Percentiles rank a stretch among this genome's conserved stretches.
Evolutionary conservation across 441 rosid species (phyloP).

Genomic region (Croton laevigatus): DNA sequence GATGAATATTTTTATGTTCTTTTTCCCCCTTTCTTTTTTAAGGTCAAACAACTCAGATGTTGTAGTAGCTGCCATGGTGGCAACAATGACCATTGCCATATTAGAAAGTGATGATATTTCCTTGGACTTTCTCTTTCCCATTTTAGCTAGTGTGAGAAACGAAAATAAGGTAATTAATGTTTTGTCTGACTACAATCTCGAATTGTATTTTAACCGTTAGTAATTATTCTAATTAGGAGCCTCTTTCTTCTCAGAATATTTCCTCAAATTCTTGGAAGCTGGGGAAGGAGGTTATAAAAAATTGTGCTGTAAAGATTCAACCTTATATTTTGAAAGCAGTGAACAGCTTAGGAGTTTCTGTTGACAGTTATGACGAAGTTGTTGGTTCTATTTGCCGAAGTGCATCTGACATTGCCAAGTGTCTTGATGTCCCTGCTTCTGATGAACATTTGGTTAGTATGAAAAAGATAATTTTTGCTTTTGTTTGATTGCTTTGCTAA

Average conservation of each 20-base stretch:
- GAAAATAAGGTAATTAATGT: slow-evolving; percentile 48
- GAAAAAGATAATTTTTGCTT: neutral
- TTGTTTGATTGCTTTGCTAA: neutral
- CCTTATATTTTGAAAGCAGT: slow-evolving; percentile 51
- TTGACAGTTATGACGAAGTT: slow-evolving; percentile 54
- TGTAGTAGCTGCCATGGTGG: slow-evolving; percentile 55
- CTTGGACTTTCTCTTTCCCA: slow-evolving; percentile 42
- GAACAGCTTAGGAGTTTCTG: slow-evolving; percentile 36
- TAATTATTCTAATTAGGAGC: slow-evolving; percentile 3
- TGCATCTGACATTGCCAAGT: slow-evolving; percentile 26
- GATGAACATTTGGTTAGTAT: slow-evolving; percentile 44
- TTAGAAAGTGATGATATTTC: slow-evolving; percentile 64
- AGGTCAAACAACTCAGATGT: slow-evolving; percentile 51
- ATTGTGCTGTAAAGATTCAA: slow-evolving; percentile 54
- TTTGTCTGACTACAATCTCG: neutral
- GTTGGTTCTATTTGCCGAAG: slow-evolving; percentile 44
- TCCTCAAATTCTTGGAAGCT: slow-evolving; percentile 45
- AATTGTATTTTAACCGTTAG: slow-evolving; percentile 16
- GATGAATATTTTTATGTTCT: neutral
- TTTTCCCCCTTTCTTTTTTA: neutral
- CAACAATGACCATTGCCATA: slow-evolving; percentile 53
- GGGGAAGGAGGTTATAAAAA: slow-evolving; percentile 49
- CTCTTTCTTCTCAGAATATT: slow-evolving; percentile 34
- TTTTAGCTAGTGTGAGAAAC: slow-evolving; percentile 56
- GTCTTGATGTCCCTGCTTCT: slow-evolving; percentile 26